Percentiles rank a stretch among this genome's conserved stretches.
These are phyloP conservation scores for Basipetospora chlamydospora DNA, from an alignment of 2,329 filamentous ascomycete species.

Conservation along the genomic window DNA sequence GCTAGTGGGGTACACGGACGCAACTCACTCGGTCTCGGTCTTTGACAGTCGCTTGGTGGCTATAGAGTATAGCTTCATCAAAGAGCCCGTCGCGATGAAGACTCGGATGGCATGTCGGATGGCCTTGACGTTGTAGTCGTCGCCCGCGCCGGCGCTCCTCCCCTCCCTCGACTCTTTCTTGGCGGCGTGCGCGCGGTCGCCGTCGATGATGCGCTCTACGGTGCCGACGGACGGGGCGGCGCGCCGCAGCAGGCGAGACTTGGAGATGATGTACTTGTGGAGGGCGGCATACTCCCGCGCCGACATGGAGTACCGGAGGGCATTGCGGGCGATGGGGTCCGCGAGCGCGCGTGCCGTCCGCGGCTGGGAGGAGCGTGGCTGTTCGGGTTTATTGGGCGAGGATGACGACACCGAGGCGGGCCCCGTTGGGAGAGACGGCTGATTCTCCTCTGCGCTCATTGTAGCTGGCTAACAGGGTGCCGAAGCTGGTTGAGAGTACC, in stretches of 20 bases:
- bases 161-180: constrained; percentile 1
- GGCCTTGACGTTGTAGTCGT: constrained; percentile 57
- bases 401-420: too few relatives aligned
- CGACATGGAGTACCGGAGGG: constrained; percentile 73
- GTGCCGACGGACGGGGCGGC: constrained; percentile 39
- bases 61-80: constrained; percentile 47
- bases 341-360: too few relatives aligned
- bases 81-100: constrained; percentile 35
- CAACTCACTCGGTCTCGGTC: constrained; percentile 27
- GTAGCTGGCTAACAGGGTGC: too few relatives aligned
- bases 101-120: constrained; percentile 36
- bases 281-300: constrained; percentile 75
- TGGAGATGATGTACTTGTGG: constrained; percentile 69
- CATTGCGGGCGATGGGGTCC: constrained; percentile 69
- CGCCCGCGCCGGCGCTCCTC: constrained; percentile 14
- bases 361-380: too few relatives aligned
- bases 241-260: constrained; percentile 43
- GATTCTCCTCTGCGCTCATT: too few relatives aligned
- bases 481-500: too few relatives aligned
- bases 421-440: too few relatives aligned
- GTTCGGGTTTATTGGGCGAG: too few relatives aligned
- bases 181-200: constrained; percentile 7
- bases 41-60: constrained; percentile 31
- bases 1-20: constrained; percentile 1
- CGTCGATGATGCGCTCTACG: constrained; percentile 26